These are phyloP conservation scores for Porogramme epimiltina DNA, from an alignment of 1,284 basidiomycete genomes.

Conservation along the genomic window DNA sequence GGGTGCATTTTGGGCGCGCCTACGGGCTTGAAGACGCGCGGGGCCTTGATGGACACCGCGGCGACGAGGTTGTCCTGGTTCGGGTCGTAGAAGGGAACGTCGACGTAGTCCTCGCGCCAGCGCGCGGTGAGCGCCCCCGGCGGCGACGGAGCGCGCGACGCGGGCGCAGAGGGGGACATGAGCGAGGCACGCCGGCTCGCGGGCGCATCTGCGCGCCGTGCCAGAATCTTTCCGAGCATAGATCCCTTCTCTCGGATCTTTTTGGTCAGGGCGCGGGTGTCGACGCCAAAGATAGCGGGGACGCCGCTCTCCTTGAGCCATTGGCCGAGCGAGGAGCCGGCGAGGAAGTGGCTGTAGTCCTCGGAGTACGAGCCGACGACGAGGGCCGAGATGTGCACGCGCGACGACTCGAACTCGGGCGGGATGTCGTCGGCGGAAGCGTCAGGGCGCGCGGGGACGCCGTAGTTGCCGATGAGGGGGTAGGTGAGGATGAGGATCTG, in stretches of 20 bases:
- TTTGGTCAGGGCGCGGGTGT: slow-evolving; percentile 97
- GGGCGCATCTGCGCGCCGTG: slow-evolving; percentile 50
- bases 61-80: slow-evolving; percentile 93
- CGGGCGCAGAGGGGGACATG: slow-evolving; percentile 38
- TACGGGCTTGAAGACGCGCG: slow-evolving; percentile 73
- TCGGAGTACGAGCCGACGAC: slow-evolving; percentile 95
- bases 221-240: slow-evolving; percentile 85
- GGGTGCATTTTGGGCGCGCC: slow-evolving; percentile 72
- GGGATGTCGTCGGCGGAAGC: slow-evolving; percentile 67
- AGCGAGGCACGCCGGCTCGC: slow-evolving; percentile 17
- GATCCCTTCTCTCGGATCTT: slow-evolving; percentile 93
- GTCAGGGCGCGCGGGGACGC: slow-evolving; percentile 82
- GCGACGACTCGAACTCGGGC: slow-evolving; percentile 88
- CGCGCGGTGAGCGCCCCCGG: slow-evolving; percentile 30
- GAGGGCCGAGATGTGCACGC: slow-evolving; percentile 92
- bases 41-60: slow-evolving; percentile 75
- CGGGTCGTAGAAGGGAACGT: slow-evolving; percentile 86
- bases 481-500: slow-evolving; percentile 98
- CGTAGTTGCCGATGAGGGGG: slow-evolving; percentile 97
- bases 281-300: slow-evolving; percentile 95
- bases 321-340: slow-evolving; percentile 82
- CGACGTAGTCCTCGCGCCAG: slow-evolving; percentile 85
- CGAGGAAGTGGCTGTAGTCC: slow-evolving; percentile 95
- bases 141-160: slow-evolving; percentile 59
- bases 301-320: slow-evolving; percentile 97